phyloP scores from a whole-genome alignment of 2,329 filamentous ascomycete genomes.

The Aureobasidium lini region DNA sequence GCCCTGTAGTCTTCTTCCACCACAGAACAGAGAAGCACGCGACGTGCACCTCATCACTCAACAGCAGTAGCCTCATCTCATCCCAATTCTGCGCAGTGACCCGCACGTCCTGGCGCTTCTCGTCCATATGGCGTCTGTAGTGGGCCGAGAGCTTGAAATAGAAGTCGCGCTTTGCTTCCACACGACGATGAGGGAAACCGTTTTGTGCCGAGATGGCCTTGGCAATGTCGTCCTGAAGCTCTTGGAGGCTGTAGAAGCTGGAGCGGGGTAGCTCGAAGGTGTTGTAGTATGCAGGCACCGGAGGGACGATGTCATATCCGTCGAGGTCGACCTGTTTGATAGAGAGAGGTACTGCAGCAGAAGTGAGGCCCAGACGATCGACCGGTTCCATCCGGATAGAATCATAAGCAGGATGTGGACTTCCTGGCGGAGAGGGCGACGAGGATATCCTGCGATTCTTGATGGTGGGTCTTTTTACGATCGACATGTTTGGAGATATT shows the following conservation, averaged over 20 bases:
- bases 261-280: background rate
- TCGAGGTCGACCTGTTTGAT: constrained; percentile 10
- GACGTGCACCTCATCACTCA: background rate
- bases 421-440: background rate
- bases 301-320: constrained; percentile 5
- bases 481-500: background rate
- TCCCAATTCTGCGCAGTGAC: constrained; percentile 6
- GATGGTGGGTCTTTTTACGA: constrained; percentile 3
- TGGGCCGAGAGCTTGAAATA: constrained; percentile 1
- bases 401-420: background rate
- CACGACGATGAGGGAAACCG: background rate
- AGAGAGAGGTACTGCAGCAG: background rate
- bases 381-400: background rate
- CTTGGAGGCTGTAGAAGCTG: background rate
- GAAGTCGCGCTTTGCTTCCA: constrained; percentile 4
- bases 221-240: constrained; percentile 4
- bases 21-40: constrained; percentile 4
- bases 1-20: constrained; percentile 2
- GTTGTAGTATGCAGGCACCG: background rate
- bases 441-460: background rate
- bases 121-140: background rate
- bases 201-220: constrained; percentile 3
- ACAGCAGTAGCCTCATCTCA: background rate
- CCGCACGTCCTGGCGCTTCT: constrained; percentile 1
- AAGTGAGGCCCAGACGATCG: background rate